These are phyloP conservation scores for Penicillium soppii DNA, from an alignment of 495 filamentous ascomycete genomes.

Conservation along the genomic window DNA sequence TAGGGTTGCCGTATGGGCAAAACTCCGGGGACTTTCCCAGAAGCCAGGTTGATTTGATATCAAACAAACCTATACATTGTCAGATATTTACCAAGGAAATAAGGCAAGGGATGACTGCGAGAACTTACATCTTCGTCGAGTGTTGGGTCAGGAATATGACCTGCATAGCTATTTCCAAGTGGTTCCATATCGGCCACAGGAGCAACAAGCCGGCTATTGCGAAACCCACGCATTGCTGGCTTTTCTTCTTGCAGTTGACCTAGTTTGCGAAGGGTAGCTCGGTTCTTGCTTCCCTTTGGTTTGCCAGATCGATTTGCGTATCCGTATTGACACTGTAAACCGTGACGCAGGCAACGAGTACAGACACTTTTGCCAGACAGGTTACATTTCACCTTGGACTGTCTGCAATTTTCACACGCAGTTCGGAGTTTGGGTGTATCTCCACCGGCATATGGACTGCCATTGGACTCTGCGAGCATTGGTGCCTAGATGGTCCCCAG, in stretches of 20 bases:
- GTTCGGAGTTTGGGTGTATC: constrained; percentile 42
- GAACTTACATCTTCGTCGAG: constrained; percentile 24
- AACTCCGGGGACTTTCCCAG: constrained; percentile 26
- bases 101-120: background rate
- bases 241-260: constrained; percentile 41
- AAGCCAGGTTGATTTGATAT: constrained; percentile 18
- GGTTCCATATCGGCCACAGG: constrained; percentile 17
- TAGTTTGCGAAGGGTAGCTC: constrained; percentile 42
- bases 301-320: constrained; percentile 49
- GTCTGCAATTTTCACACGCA: constrained; percentile 48
- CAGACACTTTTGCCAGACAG: constrained; percentile 41
- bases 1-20: constrained; percentile 10
- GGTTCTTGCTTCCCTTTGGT: constrained; percentile 49
- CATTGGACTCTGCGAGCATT: constrained; percentile 38
- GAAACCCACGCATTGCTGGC: constrained; percentile 20
- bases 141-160: constrained; percentile 13
- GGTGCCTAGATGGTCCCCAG: background rate
- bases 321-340: constrained; percentile 45
- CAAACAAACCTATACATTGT: constrained; percentile 17
- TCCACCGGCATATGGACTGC: constrained; percentile 19
- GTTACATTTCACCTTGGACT: constrained; percentile 51
- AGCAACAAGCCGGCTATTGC: constrained; percentile 17
- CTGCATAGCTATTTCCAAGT: constrained; percentile 4
- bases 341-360: constrained; percentile 44
- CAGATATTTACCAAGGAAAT: background rate